A percentile compares a stretch with the other conserved stretches of the same genome.
These are phyloP conservation scores for Wickerhamomyces alni DNA, from an alignment of 805 yeast species.

Conservation along the genomic window DNA sequence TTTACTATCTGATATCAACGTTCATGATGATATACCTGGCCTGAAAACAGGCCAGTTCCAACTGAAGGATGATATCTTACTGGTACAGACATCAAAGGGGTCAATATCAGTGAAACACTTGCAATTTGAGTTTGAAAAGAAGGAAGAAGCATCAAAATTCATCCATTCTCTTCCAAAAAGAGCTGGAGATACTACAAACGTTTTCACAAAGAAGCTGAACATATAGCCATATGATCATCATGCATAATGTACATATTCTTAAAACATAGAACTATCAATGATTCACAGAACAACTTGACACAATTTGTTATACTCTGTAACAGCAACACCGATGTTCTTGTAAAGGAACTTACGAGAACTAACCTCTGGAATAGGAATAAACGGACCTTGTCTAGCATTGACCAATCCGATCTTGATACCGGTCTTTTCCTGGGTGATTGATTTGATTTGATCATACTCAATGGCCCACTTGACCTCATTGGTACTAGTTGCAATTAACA, in stretches of 20 bases:
- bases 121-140: conserved; percentile 50
- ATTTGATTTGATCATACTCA: conserved; percentile 53
- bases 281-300: conserved; percentile 43
- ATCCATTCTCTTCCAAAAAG: conserved; percentile 38
- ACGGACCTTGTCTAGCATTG: conserved; percentile 53
- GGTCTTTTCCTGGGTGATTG: conserved; percentile 69
- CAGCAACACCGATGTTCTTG: conserved; percentile 72
- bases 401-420: conserved; percentile 69
- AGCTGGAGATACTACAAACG: conserved; percentile 29
- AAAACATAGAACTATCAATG: conserved; percentile 17
- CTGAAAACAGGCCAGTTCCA: conserved; percentile 27
- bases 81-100: conserved; percentile 41
- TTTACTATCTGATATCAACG: conserved; percentile 35
- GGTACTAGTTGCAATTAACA: conserved; percentile 58
- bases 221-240: background rate
- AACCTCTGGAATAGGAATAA: conserved; percentile 73
- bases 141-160: conserved; percentile 42
- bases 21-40: background rate
- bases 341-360: conserved; percentile 61
- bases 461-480: conserved; percentile 69
- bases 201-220: conserved; percentile 5
- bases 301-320: conserved; percentile 66
- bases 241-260: background rate
- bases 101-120: conserved; percentile 29
- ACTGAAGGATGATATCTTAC: conserved; percentile 20